phyloP scores from a whole-genome alignment of 345 rosid genomes.

The Fremontodendron californicum region DNA sequence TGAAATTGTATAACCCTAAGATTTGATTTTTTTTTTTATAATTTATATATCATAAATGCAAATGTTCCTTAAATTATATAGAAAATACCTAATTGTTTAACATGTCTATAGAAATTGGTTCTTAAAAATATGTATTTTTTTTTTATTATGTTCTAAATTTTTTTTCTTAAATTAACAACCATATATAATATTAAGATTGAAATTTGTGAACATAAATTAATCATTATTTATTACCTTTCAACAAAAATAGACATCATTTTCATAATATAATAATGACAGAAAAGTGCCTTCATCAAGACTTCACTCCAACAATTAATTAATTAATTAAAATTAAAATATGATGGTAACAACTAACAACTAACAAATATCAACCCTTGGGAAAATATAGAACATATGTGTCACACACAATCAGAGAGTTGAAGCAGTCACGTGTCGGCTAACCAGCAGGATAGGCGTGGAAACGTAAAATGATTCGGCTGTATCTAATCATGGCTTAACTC shows the following conservation, averaged over 20 bases:
- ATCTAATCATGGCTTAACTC: not conserved
- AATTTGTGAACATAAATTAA: not conserved
- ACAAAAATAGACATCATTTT: not conserved
- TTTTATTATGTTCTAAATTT: too few relatives aligned
- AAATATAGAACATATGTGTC: not conserved
- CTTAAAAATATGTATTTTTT: too few relatives aligned
- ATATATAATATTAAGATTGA: too few relatives aligned
- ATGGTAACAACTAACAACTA: not conserved
- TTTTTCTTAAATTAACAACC: too few relatives aligned
- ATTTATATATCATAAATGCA: too few relatives aligned
- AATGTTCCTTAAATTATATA: too few relatives aligned
- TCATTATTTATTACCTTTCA: not conserved
- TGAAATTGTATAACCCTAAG: too few relatives aligned
- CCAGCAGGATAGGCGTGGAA: constrained; percentile 4
- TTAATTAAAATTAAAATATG: not conserved
- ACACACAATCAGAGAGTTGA: not conserved
- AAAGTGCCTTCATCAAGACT: not conserved
- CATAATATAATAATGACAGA: not conserved
- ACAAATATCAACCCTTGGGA: not conserved
- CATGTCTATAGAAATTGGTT: too few relatives aligned
- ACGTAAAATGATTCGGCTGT: not conserved
- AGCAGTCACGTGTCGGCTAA: constrained; percentile 15
- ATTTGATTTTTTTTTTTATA: too few relatives aligned
- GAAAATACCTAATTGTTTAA: too few relatives aligned
- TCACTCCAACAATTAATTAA: not conserved